Evolutionary conservation across 1,284 basidiomycete species (phyloP), one percentile per base, ranked within the genome.

Genomic region (Coniferiporia weirii): DNA sequence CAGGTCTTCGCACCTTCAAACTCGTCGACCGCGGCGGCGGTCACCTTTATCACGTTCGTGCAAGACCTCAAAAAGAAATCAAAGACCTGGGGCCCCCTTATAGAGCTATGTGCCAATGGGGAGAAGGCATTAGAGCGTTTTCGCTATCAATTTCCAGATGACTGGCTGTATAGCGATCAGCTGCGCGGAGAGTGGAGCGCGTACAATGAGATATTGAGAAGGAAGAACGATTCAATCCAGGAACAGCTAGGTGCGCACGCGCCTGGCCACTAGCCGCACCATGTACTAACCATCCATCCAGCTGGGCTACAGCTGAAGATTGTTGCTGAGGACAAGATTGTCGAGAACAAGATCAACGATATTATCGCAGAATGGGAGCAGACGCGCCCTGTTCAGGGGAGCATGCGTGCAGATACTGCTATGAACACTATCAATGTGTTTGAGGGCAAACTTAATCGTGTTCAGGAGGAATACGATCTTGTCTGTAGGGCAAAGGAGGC

Each of bases 111-210:
- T 68, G 89, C 88, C 40, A 86, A 85, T 62, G 95, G 96, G 56
- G 95, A 99, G 77, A 96, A 97, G 82, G 96, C 94, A 1, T 81
- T 99, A 60, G 95, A 98, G 73, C 84, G 95, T 56, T 98, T 99
- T 73, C 80, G 97, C 73, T 98, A 93, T 77, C 93, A 95, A 68
- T 99, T 99, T 70, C 89, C 94, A 0, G 85, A 91, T 52, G 96
- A 99, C 71, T 99, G 97, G 97, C 84, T 99, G 0, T 97, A 98
- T 72, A 94, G 94, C 66, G 97, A 99, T 71, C 96, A 98, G 71
- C 84, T 99, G 51, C 84, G 93, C 64, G 93, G 95, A 52, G 97
- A 99, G 75, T 98, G 95, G 95, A 93, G 92, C 68, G 95, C 96
- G 19, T 98, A 97, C 76, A 95, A 95, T 64, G 96, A 99, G 75